phyloP scores from a whole-genome alignment of 106 monocot genomes.

The Platanthera zijinensis region DNA sequence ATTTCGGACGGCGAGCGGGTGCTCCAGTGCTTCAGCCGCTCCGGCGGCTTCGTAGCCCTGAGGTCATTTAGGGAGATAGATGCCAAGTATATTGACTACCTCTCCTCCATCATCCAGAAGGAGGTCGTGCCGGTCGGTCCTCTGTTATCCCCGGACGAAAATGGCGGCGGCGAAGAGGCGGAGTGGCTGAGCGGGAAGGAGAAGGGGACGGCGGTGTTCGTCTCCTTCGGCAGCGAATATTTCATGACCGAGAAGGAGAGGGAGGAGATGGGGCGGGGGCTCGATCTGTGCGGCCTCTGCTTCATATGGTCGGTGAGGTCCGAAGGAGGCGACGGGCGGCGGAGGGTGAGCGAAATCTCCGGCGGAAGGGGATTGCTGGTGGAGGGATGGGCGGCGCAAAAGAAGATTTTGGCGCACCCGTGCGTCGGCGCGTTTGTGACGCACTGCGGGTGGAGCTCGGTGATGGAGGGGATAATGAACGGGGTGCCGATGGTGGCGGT shows the following conservation, averaged over 20 bases:
- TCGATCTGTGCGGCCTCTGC: conserved; percentile 35
- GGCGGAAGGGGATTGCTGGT: conserved; percentile 25
- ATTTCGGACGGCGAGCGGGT: conserved; percentile 31
- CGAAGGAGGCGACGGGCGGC: background rate
- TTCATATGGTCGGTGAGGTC: conserved; percentile 63
- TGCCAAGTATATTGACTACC: conserved; percentile 34
- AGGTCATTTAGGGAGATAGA: conserved; percentile 52
- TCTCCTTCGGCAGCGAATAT: conserved; percentile 68
- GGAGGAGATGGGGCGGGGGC: conserved; percentile 37
- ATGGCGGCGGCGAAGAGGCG: background rate
- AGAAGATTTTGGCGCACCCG: conserved; percentile 33
- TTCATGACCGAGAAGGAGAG: conserved; percentile 55
- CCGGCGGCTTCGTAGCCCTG: conserved; percentile 34
- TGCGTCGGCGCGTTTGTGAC: conserved; percentile 42
- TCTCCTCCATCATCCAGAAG: conserved; percentile 32
- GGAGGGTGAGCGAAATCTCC: conserved; percentile 15
- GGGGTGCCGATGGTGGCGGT: conserved; percentile 42
- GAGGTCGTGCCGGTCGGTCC: conserved; percentile 42
- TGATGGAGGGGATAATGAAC: conserved; percentile 39
- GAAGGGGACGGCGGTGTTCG: conserved; percentile 39
- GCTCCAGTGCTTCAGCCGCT: conserved; percentile 23
- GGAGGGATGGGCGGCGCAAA: conserved; percentile 65
- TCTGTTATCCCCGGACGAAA: conserved; percentile 6
- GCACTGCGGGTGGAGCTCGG: conserved; percentile 59
- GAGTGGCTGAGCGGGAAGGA: conserved; percentile 29